Percentiles rank a stretch among this genome's conserved stretches.
These are phyloP conservation scores for Apiotrichum porosum DNA, from an alignment of 1,284 basidiomycete species.

Conservation along the genomic window DNA sequence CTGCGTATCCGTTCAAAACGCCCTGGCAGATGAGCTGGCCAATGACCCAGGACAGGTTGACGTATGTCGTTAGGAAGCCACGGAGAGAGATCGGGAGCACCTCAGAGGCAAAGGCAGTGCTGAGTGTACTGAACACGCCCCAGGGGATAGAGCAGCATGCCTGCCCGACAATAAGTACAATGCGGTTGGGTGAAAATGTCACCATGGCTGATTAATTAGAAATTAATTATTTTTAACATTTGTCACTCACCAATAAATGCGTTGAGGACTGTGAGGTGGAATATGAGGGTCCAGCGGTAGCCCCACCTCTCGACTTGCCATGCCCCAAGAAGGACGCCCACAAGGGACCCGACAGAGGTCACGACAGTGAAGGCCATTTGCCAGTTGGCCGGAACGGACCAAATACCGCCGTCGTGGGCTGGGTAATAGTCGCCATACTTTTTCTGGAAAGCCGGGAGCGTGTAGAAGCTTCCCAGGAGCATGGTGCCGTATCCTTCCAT, in stretches of 20 bases:
- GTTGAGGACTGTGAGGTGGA: background rate
- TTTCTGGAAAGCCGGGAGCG: background rate
- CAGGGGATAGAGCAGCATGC: slow-evolving; percentile 41
- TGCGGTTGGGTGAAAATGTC: slow-evolving; percentile 32
- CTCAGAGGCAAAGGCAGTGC: slow-evolving; percentile 51
- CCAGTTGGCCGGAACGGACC: background rate
- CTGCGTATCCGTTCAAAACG: slow-evolving; percentile 3
- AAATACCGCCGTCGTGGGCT: background rate
- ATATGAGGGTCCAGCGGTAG: background rate
- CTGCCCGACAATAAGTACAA: slow-evolving; percentile 19
- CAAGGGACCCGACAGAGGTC: background rate
- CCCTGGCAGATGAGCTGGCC: slow-evolving; percentile 32
- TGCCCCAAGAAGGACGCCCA: background rate
- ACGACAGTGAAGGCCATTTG: background rate
- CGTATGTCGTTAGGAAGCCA: slow-evolving; percentile 33
- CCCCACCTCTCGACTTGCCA: background rate
- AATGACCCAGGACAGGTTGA: slow-evolving; percentile 54
- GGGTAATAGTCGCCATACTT: background rate
- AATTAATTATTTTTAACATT: background rate
- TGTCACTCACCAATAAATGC: slow-evolving; percentile 12
- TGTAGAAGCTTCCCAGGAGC: background rate
- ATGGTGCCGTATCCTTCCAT: slow-evolving; percentile 4
- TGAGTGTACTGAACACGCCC: slow-evolving; percentile 41
- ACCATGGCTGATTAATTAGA: slow-evolving; percentile 23
- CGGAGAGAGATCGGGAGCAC: slow-evolving; percentile 46